Evolutionary conservation across 2,329 filamentous ascomycete species (phyloP), one percentile per base, ranked within the genome.

Genomic region (Pseudocercospora macadamiae): DNA sequence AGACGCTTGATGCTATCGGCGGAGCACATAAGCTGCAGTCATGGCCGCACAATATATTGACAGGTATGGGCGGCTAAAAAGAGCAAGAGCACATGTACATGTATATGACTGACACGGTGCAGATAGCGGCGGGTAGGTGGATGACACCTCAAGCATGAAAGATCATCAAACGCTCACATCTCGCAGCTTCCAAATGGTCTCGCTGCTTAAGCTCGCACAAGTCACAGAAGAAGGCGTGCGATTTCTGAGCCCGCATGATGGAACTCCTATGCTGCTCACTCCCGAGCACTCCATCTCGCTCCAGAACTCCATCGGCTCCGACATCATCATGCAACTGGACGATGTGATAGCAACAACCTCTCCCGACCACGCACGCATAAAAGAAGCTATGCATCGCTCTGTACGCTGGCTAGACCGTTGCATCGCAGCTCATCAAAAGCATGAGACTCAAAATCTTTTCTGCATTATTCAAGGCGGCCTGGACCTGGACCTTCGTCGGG

Each of bases 271-370:
- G 95, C 86, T 99, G 9, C 86, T 99, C 47, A 99, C 95, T 0
- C 95, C 95, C 0, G 96, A 99, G 75, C 93, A 97, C 78, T 97
- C 95, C 0, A 97, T 99, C 68, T 89, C 88, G 9, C 83, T 99
- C 3, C 95, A 99, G 74, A 97, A 99, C 76, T 93, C 89, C 55
- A 99, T 99, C 70, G 95, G 95, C 64, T 96, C 91, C 64, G 95
- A 99, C 76, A 97, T 99, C 68, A 97, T 97, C 66, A 99, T 99
- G 96, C 96, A 99, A 77, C 86, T 99, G 3, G 95, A 99, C 80
- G 96, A 99, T 75, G 96, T 99, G 12, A 89, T 99, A 52, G 93
- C 92, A 26, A 97, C 95, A 0, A 99, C 95, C 0, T 97, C 92
- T 0, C 93, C 93, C 0, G 95, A 99, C 75, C 81, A 85, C 56